Conservation (phyloP, 1,284 basidiomycete genomes). For the Rhodofomes roseus region DNA sequence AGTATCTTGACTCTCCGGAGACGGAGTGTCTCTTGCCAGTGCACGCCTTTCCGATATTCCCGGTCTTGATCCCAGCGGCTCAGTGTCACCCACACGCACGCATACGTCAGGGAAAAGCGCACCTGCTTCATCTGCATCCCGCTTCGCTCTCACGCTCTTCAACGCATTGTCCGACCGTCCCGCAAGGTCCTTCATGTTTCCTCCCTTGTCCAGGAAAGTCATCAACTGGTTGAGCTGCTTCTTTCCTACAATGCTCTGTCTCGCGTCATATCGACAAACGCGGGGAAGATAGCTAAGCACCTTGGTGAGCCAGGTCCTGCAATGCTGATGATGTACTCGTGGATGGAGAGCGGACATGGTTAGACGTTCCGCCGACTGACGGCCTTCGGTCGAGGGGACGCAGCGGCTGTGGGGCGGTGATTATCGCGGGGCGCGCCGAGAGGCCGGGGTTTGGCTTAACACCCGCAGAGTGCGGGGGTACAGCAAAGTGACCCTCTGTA, state of each 20-base stretch:
- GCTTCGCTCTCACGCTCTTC: constrained; percentile 75
- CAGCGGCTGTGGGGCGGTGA: constrained; percentile 67
- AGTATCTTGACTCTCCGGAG: constrained; percentile 80
- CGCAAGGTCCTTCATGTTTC: constrained; percentile 54
- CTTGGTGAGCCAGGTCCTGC: constrained; percentile 76
- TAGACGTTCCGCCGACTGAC: constrained; percentile 51
- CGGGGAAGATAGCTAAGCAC: constrained; percentile 28
- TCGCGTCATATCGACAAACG: background rate
- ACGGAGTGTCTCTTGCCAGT: constrained; percentile 91
- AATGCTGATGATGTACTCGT: constrained; percentile 52
- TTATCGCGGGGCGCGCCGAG: constrained; percentile 33
- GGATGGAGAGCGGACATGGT: constrained; percentile 69
- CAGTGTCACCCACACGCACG: background rate
- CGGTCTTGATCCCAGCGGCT: constrained; percentile 57
- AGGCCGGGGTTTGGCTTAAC: constrained; percentile 31
- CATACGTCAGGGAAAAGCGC: constrained; percentile 4
- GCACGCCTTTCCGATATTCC: constrained; percentile 88
- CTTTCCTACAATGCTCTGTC: constrained; percentile 48
- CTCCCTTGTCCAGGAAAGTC: constrained; percentile 71
- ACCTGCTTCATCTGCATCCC: constrained; percentile 92
- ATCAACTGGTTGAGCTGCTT: constrained; percentile 75
- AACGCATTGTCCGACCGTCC: constrained; percentile 62
- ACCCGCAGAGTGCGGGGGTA: constrained; percentile 20
- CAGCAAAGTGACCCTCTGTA: constrained; percentile 4
- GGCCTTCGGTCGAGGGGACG: constrained; percentile 69